phyloP scores from a whole-genome alignment of 2,329 filamentous ascomycete genomes.

The Epichloe baconii region DNA sequence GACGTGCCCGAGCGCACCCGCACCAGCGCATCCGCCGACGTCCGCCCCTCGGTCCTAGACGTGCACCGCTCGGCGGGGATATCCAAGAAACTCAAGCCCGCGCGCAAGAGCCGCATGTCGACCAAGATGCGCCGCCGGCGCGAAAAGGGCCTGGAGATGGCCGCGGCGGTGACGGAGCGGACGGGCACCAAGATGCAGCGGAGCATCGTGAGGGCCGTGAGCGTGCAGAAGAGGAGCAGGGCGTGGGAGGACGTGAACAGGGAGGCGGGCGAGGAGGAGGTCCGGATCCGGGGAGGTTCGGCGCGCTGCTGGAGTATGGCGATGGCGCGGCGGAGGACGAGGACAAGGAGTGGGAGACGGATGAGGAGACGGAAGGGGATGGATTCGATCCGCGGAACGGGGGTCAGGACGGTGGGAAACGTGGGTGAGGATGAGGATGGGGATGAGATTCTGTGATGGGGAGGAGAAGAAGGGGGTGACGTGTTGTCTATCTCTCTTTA shows the following conservation, averaged over 20 bases:
- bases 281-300: constrained; percentile 5
- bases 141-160: constrained; percentile 44
- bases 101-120: constrained; percentile 40
- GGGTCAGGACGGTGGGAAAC: neutral
- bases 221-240: constrained; percentile 36
- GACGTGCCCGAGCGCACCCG: constrained; percentile 25
- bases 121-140: constrained; percentile 41
- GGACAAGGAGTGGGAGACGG: constrained; percentile 18
- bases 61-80: constrained; percentile 56
- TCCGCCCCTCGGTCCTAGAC: constrained; percentile 54
- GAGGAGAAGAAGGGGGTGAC: neutral
- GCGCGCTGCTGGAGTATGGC: constrained; percentile 6
- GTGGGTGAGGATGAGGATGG: constrained; percentile 1
- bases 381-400: neutral
- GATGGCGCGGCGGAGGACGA: constrained; percentile 13
- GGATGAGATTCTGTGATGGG: constrained; percentile 1
- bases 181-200: constrained; percentile 42
- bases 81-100: constrained; percentile 49
- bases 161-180: constrained; percentile 45
- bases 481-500: neutral
- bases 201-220: constrained; percentile 36
- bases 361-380: constrained; percentile 19
- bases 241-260: constrained; percentile 47
- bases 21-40: neutral
- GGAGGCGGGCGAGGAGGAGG: constrained; percentile 13